phyloP scores from a whole-genome alignment of 2,329 filamentous ascomycete genomes.

The Alternaria arbusti region DNA sequence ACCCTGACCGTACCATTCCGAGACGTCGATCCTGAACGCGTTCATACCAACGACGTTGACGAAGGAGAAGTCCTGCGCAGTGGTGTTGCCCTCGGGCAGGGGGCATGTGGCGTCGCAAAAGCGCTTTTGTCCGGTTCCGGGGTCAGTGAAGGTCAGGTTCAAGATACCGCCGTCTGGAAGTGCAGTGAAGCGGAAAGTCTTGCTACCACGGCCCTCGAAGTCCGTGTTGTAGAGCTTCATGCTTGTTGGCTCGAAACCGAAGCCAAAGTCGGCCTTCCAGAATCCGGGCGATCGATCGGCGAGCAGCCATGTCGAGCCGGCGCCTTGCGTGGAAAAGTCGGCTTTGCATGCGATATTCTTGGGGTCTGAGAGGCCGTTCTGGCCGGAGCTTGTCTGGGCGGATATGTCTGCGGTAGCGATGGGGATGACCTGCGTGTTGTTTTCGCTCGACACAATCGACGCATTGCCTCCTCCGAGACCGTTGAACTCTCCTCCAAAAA shows the following conservation, averaged over 20 bases:
- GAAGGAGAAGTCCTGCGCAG: constrained; percentile 89
- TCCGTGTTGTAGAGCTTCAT: constrained; percentile 88
- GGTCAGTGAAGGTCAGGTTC: constrained; percentile 91
- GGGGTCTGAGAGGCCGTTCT: constrained; percentile 74
- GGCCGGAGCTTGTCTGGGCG: constrained; percentile 66
- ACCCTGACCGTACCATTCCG: constrained; percentile 83
- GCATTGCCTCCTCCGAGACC: constrained; percentile 87
- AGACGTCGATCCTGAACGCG: constrained; percentile 82
- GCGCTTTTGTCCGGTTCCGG: constrained; percentile 65
- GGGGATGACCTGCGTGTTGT: constrained; percentile 82
- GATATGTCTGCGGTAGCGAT: constrained; percentile 78
- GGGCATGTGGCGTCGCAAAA: constrained; percentile 85
- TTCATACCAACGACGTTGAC: constrained; percentile 93
- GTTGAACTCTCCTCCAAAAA: constrained; percentile 91
- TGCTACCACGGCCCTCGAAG: constrained; percentile 81
- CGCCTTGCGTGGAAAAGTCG: constrained; percentile 63
- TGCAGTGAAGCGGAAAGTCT: constrained; percentile 85
- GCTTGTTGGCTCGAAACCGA: constrained; percentile 85
- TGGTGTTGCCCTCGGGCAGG: constrained; percentile 71
- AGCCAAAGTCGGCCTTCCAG: constrained; percentile 84
- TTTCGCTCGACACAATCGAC: constrained; percentile 65
- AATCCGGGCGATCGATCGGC: constrained; percentile 76
- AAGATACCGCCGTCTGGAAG: constrained; percentile 90
- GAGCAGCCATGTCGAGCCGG: constrained; percentile 84
- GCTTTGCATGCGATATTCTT: constrained; percentile 83